phyloP scores from a whole-genome alignment of 202 grass and related monocot species.

The Carex sylvatica region DNA sequence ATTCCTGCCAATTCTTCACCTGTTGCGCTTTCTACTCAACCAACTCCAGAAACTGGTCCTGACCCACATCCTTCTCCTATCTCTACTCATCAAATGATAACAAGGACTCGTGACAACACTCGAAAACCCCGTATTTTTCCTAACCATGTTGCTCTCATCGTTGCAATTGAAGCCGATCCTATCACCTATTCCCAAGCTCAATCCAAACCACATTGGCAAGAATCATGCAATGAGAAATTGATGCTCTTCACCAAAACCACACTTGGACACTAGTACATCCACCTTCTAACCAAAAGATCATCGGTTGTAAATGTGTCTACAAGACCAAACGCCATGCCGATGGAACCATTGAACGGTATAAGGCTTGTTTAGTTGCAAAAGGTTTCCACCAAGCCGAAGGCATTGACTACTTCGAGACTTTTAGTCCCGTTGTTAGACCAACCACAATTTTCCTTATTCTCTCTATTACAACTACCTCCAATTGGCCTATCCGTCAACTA shows the following conservation, averaged over 20 bases:
- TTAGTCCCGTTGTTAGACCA: not conserved
- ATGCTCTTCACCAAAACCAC: not conserved
- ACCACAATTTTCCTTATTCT: not conserved
- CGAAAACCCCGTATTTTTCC: not conserved
- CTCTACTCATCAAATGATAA: too few species aligned
- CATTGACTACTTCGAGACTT: not conserved
- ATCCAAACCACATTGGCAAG: not conserved
- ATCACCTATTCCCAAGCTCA: too few species aligned
- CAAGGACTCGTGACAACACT: too few species aligned
- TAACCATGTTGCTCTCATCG: not conserved
- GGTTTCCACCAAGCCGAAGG: not conserved
- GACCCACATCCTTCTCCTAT: too few species aligned
- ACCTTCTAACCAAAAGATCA: accelerated
- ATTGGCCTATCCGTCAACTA: not conserved
- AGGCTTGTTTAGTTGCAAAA: not conserved
- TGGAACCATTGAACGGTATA: not conserved
- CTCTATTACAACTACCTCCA: accelerated
- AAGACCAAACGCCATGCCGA: not conserved
- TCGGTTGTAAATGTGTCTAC: not conserved
- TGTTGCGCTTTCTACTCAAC: accelerated
- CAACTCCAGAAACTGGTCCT: too few species aligned
- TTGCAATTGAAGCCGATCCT: too few species aligned
- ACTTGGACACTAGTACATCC: not conserved
- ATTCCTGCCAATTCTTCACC: too few species aligned
- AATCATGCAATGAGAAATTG: not conserved